A percentile compares a stretch with the other conserved stretches of the same genome.
These are phyloP conservation scores for Lactuca sativa DNA, from an alignment of 129 eudicot species.

Conservation along the genomic window DNA sequence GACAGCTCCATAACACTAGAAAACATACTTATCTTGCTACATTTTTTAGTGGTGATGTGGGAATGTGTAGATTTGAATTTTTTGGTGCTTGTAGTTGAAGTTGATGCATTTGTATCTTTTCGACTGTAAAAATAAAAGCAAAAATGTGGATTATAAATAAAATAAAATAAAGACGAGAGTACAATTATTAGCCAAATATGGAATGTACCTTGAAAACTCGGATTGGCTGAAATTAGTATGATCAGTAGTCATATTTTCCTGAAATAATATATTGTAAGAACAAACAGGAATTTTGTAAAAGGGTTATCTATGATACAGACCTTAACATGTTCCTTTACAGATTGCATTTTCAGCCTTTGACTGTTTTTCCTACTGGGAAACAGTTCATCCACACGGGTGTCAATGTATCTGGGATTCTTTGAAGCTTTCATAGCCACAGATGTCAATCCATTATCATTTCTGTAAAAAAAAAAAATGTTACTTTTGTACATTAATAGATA, in stretches of 20 bases:
- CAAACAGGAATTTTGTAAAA: not conserved
- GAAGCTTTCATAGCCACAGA: slow-evolving; percentile 40
- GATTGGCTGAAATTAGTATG: slow-evolving; percentile 39
- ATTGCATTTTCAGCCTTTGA: slow-evolving; percentile 52
- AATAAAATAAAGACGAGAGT: not conserved
- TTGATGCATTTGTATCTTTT: slow-evolving; percentile 40
- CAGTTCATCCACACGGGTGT: slow-evolving; percentile 73
- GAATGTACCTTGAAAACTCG: slow-evolving; percentile 39
- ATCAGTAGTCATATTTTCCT: slow-evolving; percentile 46
- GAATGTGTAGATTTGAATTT: slow-evolving; percentile 26
- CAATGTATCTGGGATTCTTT: slow-evolving; percentile 69
- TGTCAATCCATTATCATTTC: slow-evolving; percentile 28
- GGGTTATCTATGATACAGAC: slow-evolving; percentile 29
- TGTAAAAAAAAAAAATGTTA: slow-evolving; percentile 26
- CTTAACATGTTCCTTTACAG: slow-evolving; percentile 61
- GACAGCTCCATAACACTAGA: slow-evolving; percentile 73
- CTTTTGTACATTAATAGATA: not conserved
- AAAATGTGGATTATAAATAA: slow-evolving; percentile 7
- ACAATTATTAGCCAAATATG: not conserved
- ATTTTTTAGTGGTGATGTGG: slow-evolving; percentile 32
- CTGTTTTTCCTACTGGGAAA: slow-evolving; percentile 72
- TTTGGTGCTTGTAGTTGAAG: slow-evolving; percentile 28
- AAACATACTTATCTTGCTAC: slow-evolving; percentile 40
- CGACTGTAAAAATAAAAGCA: slow-evolving; percentile 37
- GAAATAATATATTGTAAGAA: slow-evolving; percentile 11